Conservation (phyloP, 257 asterid genomes). For the Datura wrightii region DNA sequence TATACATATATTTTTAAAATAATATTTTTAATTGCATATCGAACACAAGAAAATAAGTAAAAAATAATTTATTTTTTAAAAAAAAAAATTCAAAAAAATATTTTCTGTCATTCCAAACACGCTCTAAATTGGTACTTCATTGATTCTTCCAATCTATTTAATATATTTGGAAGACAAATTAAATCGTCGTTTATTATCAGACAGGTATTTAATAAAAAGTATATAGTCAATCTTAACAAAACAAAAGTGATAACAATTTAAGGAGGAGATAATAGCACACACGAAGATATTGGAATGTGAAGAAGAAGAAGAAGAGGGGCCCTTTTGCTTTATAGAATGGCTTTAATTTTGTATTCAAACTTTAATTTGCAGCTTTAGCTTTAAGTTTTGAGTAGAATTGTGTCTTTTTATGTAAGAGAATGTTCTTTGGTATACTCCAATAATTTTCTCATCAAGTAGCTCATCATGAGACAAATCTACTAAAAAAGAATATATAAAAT, state of each 20-base stretch:
- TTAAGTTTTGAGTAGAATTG: conserved; percentile 27
- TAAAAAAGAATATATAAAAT: too few relatives aligned
- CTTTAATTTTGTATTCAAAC: conserved; percentile 16
- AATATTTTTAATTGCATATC: too few relatives aligned
- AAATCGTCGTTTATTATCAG: background rate
- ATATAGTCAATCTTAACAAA: background rate
- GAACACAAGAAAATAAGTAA: too few relatives aligned
- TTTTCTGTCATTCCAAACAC: too few relatives aligned
- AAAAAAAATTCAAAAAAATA: too few relatives aligned
- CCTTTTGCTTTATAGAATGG: conserved; percentile 31
- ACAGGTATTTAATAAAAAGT: background rate
- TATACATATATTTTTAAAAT: too few relatives aligned
- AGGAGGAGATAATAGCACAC: background rate
- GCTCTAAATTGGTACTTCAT: too few relatives aligned
- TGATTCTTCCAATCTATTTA: too few relatives aligned
- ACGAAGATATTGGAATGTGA: conserved; percentile 10
- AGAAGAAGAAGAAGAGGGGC: background rate
- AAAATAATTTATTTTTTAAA: too few relatives aligned
- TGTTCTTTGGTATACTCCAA: conserved; percentile 20
- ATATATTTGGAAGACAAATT: background rate
- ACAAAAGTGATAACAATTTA: background rate
- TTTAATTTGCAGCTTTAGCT: conserved; percentile 34
- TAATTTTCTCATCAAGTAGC: conserved; percentile 33
- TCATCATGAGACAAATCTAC: conserved; percentile 34
- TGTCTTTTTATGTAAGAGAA: conserved; percentile 33